Conservation (phyloP, 2,329 filamentous ascomycete genomes). For the Hypoxylon sp. region DNA sequence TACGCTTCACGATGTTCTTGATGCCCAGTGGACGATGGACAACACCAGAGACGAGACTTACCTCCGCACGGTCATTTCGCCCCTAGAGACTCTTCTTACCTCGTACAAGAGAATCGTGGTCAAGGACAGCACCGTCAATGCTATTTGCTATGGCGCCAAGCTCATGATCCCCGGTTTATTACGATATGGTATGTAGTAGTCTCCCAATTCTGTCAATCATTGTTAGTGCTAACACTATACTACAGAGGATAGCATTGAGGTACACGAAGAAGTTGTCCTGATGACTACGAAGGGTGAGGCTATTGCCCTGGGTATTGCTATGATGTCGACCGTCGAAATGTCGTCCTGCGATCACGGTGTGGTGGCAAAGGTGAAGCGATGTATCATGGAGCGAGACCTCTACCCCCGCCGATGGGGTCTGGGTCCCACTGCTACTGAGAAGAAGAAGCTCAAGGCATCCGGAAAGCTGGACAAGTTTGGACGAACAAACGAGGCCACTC, state of each 20-base stretch:
- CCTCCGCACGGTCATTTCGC: slow-evolving; percentile 88
- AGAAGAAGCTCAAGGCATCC: slow-evolving; percentile 99
- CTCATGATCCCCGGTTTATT: slow-evolving; percentile 97
- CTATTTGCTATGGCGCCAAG: slow-evolving; percentile 98
- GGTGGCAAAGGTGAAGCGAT: slow-evolving; percentile 98
- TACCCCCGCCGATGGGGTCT: slow-evolving; percentile 98
- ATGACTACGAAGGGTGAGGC: slow-evolving; percentile 99
- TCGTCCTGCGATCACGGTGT: slow-evolving; percentile 97
- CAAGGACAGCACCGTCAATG: slow-evolving; percentile 96
- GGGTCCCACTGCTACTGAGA: slow-evolving; percentile 90
- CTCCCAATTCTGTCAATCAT: background rate
- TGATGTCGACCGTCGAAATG: slow-evolving; percentile 98
- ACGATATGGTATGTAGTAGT: slow-evolving; percentile 73
- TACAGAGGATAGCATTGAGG: slow-evolving; percentile 85
- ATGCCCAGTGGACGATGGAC: slow-evolving; percentile 95
- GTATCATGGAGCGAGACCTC: slow-evolving; percentile 99
- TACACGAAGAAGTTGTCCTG: slow-evolving; percentile 94
- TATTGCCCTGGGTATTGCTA: slow-evolving; percentile 93
- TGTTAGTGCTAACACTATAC: slow-evolving; percentile 13
- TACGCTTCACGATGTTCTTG: slow-evolving; percentile 92
- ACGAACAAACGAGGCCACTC: slow-evolving; percentile 89
- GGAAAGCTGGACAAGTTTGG: slow-evolving; percentile 99
- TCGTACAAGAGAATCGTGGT: slow-evolving; percentile 97
- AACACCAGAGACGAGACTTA: slow-evolving; percentile 95
- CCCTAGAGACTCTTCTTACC: slow-evolving; percentile 89